These are phyloP conservation scores for Tulasnella sp. DNA, from an alignment of 768 basidiomycete genomes.

Conservation along the genomic window DNA sequence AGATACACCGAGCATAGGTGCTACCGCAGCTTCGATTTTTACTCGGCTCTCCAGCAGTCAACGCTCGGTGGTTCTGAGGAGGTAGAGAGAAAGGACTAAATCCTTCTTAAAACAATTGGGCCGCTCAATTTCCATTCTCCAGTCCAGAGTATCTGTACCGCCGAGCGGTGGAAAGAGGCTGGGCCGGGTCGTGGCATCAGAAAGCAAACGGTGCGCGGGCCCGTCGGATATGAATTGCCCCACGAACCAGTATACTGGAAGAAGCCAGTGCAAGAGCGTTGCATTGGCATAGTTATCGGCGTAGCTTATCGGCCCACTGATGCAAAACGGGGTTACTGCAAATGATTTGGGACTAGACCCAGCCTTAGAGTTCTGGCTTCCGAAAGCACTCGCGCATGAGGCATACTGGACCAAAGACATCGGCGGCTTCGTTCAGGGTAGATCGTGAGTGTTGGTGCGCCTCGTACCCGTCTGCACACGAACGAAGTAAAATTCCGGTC, in stretches of 20 bases:
- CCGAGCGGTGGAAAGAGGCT: background rate
- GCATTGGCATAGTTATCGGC: background rate
- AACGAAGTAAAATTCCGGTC: background rate
- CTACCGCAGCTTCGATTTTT: background rate
- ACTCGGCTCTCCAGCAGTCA: background rate
- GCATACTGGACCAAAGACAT: background rate
- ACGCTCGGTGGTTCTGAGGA: background rate
- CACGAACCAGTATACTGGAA: background rate
- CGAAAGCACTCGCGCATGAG: constrained; percentile 4
- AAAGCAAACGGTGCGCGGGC: constrained; percentile 1
- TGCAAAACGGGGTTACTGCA: background rate
- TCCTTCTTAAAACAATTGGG: background rate
- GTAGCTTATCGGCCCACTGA: background rate
- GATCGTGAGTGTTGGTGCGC: background rate
- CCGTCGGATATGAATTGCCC: background rate
- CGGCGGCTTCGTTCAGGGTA: background rate
- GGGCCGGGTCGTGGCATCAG: background rate
- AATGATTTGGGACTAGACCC: background rate
- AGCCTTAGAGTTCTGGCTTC: background rate
- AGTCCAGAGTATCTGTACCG: background rate
- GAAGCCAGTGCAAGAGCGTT: background rate
- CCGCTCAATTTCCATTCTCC: constrained; percentile 8
- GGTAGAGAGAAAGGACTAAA: background rate
- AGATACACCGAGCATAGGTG: constrained; percentile 6
- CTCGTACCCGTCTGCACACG: background rate